These are phyloP conservation scores for Penicillium oxalicum DNA, from an alignment of 2,329 filamentous ascomycete genomes.

Conservation along the genomic window DNA sequence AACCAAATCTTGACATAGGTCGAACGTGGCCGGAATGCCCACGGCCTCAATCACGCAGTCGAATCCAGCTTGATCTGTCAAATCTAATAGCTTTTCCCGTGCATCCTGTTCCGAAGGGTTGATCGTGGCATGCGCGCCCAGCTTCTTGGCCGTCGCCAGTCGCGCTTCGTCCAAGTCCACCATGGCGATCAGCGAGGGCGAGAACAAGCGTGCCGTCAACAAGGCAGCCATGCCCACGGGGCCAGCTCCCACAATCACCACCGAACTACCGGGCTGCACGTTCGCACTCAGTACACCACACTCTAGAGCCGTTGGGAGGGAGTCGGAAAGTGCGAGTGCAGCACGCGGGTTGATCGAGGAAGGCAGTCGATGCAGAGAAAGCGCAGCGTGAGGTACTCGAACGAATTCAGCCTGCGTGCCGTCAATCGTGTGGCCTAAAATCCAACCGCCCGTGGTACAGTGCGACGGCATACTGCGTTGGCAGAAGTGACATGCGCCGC, in stretches of 20 bases:
- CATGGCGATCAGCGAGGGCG: constrained; percentile 47
- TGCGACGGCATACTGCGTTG: constrained; percentile 47
- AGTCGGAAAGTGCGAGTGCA: constrained; percentile 51
- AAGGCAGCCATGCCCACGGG: constrained; percentile 52
- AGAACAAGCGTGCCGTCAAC: constrained; percentile 52
- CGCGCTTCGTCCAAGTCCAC: constrained; percentile 48
- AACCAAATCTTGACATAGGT: constrained; percentile 50
- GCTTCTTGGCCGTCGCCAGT: constrained; percentile 42
- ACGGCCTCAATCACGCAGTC: constrained; percentile 56
- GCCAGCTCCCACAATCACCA: constrained; percentile 52
- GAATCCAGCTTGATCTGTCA: constrained; percentile 50
- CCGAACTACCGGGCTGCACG: constrained; percentile 47
- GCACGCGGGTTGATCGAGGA: constrained; percentile 37
- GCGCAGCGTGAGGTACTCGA: constrained; percentile 47
- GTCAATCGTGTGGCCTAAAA: constrained; percentile 49
- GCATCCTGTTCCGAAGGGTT: constrained; percentile 36
- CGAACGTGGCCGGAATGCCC: constrained; percentile 49
- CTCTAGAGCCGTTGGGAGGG: constrained; percentile 53
- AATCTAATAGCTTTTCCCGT: constrained; percentile 34
- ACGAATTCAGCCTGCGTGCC: constrained; percentile 56
- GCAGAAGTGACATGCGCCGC: constrained; percentile 49
- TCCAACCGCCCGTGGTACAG: constrained; percentile 51
- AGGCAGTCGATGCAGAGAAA: constrained; percentile 45
- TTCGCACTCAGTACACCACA: constrained; percentile 49
- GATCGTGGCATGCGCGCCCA: constrained; percentile 47